Conservation (phyloP, 2,329 filamentous ascomycete genomes). For the Verticillium nubilum region DNA sequence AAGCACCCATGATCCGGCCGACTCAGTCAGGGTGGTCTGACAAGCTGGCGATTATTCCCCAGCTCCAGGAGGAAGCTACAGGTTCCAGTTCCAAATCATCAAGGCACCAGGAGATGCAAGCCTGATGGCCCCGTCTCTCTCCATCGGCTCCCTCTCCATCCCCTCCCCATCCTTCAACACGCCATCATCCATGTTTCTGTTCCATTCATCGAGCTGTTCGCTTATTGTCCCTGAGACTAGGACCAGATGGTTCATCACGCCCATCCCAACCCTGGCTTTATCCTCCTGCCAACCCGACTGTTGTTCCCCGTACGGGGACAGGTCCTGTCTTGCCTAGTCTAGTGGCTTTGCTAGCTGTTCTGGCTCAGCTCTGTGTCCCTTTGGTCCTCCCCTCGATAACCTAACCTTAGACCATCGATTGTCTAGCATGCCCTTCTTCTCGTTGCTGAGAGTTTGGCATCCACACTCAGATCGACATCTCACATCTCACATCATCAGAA, state of each 20-base stretch:
- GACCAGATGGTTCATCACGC: not conserved
- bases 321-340: not conserved
- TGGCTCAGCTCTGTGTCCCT: not conserved
- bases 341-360: not conserved
- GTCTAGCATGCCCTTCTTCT: not conserved
- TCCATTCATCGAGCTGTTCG: not conserved
- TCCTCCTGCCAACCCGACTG: not conserved
- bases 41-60: not conserved
- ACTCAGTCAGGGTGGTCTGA: not conserved
- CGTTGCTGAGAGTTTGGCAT: not conserved
- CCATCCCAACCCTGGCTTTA: not conserved
- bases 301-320: not conserved
- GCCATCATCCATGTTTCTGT: not conserved
- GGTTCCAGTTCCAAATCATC: too few relatives aligned
- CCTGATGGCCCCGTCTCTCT: not conserved
- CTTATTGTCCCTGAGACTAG: not conserved
- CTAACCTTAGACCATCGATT: not conserved
- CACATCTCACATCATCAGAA: not conserved
- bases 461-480: not conserved
- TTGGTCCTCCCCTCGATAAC: not conserved
- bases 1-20: not conserved
- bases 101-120: too few relatives aligned
- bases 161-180: not conserved
- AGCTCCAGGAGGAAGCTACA: too few relatives aligned
- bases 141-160: constrained; percentile 2